A percentile compares a stretch with the other conserved stretches of the same genome.
These are phyloP conservation scores for Protomyces gravidus DNA, from an alignment of 1,139 yeast genomes.

Conservation along the genomic window DNA sequence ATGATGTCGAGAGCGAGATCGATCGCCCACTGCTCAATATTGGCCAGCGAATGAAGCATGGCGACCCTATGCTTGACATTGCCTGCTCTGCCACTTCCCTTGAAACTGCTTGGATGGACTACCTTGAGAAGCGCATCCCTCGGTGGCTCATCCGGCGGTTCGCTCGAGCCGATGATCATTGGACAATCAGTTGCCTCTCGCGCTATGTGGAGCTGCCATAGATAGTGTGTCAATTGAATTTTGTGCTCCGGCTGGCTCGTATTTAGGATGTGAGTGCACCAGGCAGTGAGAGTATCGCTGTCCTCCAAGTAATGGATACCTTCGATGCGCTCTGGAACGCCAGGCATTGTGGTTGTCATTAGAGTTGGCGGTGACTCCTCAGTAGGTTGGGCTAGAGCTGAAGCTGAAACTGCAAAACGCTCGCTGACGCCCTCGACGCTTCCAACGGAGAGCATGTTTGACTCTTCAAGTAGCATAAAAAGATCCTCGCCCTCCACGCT, in stretches of 20 bases:
- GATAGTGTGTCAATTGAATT: conserved; percentile 10
- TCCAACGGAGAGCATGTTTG: background rate
- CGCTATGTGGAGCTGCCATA: background rate
- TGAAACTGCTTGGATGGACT: conserved; percentile 7
- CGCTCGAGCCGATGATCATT: background rate
- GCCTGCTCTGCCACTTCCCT: conserved; percentile 14
- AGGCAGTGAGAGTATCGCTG: conserved; percentile 1
- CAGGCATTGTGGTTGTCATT: background rate
- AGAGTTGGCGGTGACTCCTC: background rate
- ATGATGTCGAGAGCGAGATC: conserved; percentile 21
- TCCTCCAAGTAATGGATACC: background rate
- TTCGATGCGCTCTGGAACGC: background rate
- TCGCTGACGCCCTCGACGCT: conserved; percentile 7
- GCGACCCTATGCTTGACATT: conserved; percentile 19
- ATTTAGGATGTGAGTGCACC: conserved; percentile 9
- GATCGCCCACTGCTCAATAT: conserved; percentile 25
- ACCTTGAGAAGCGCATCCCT: conserved; percentile 4
- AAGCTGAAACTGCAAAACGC: background rate
- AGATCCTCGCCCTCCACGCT: background rate
- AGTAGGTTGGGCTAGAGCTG: background rate
- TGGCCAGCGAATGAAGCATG: conserved; percentile 20
- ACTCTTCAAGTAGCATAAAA: background rate
- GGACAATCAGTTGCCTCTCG: background rate
- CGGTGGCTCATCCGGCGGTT: conserved; percentile 8
- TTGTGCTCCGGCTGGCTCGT: conserved; percentile 18